phyloP scores from a whole-genome alignment of 352 stramenopile genomes.

The Pythium aphanidermatum region DNA sequence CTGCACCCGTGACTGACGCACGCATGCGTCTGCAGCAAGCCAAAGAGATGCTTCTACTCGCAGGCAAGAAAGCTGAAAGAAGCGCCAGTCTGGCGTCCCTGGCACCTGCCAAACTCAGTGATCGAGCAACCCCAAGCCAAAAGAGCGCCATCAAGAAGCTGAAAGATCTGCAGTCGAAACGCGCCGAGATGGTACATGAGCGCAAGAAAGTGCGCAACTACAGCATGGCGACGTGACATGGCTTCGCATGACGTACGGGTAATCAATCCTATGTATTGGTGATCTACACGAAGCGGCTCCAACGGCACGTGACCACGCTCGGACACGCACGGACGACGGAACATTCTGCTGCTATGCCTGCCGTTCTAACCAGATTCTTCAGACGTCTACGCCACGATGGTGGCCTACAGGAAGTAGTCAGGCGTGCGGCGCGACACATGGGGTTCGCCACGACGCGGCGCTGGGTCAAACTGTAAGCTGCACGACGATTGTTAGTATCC shows the following conservation, averaged over 20 bases:
- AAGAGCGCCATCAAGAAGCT: slow-evolving; percentile 56
- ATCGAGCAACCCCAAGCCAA: slow-evolving; percentile 60
- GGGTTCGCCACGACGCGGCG: slow-evolving; percentile 89
- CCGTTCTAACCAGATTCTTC: too few relatives aligned
- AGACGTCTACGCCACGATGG: too few relatives aligned
- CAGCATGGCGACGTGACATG: slow-evolving; percentile 33
- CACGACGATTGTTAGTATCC: neutral
- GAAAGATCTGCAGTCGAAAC: slow-evolving; percentile 65
- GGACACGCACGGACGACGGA: too few relatives aligned
- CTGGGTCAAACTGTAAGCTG: slow-evolving; percentile 94
- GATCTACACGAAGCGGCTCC: too few relatives aligned
- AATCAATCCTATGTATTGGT: slow-evolving; percentile 16
- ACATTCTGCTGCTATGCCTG: too few relatives aligned
- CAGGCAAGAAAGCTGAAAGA: slow-evolving; percentile 44
- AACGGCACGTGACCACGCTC: too few relatives aligned
- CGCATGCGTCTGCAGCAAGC: slow-evolving; percentile 60
- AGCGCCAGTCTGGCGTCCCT: slow-evolving; percentile 29
- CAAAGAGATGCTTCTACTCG: slow-evolving; percentile 67
- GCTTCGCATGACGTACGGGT: neutral
- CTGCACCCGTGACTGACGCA: slow-evolving; percentile 46
- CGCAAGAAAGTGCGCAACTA: slow-evolving; percentile 82
- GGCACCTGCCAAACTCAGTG: slow-evolving; percentile 25
- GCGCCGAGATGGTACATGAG: slow-evolving; percentile 66
- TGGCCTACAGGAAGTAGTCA: slow-evolving; percentile 96
- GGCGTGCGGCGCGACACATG: slow-evolving; percentile 91